Conservation (phyloP, 2,329 filamentous ascomycete species). For the Drechslera avenae region DNA sequence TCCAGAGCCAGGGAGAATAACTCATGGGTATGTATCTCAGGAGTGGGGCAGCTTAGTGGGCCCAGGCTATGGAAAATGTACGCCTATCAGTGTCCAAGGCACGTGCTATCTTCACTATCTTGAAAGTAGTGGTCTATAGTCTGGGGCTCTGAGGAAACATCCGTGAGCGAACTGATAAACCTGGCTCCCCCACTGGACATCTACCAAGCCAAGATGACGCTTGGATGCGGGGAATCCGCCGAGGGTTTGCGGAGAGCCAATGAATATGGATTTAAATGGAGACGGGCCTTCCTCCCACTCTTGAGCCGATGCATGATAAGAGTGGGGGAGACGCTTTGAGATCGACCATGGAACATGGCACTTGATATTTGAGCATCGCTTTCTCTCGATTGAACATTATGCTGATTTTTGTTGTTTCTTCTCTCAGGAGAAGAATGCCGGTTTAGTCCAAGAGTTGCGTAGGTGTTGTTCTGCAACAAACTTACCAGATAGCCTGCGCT, state of each 20-base stretch:
- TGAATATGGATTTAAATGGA: background rate
- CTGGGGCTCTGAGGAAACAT: slow-evolving; percentile 7
- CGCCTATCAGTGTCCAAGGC: slow-evolving; percentile 9
- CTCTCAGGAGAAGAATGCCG: too few species aligned
- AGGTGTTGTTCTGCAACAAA: too few species aligned
- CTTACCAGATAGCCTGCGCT: too few species aligned
- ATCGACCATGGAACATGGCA: too few species aligned
- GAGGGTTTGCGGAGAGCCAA: background rate
- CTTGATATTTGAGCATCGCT: too few species aligned
- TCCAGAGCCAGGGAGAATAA: background rate
- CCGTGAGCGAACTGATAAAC: background rate
- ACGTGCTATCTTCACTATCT: slow-evolving; percentile 18
- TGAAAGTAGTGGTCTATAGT: slow-evolving; percentile 1
- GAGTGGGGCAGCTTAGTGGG: slow-evolving; percentile 11
- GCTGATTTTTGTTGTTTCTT: too few species aligned
- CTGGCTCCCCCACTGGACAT: background rate
- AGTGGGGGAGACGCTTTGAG: background rate
- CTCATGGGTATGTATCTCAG: slow-evolving; percentile 2
- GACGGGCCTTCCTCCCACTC: background rate
- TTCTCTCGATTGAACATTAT: too few species aligned
- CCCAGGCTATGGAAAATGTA: background rate
- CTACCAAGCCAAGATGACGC: background rate
- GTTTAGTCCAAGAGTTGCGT: too few species aligned
- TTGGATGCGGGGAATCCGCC: background rate
- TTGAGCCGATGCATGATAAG: background rate